A percentile compares a stretch with the other conserved stretches of the same genome.
Evolutionary conservation across 2,329 filamentous ascomycete species (phyloP).

Genomic region (Iodosphaeria phyllophila): DNA sequence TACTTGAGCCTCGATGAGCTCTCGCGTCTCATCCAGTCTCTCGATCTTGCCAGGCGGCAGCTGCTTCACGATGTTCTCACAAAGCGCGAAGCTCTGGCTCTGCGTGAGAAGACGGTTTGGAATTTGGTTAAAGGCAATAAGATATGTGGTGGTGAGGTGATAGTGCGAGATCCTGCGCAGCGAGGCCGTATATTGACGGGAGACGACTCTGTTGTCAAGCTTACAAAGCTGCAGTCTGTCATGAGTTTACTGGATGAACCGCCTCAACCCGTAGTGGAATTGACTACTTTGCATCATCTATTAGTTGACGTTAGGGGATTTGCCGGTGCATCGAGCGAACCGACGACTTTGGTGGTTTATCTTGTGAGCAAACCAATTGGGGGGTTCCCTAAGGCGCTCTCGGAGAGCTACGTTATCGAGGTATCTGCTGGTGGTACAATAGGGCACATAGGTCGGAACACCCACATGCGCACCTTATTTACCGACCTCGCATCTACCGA

Average conservation of each 20-base stretch:
- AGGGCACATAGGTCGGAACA: constrained; percentile 38
- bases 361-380: constrained; percentile 55
- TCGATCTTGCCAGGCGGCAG: constrained; percentile 75
- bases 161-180: constrained; percentile 75
- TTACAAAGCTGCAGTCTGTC: constrained; percentile 79
- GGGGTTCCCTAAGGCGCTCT: constrained; percentile 46
- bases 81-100: constrained; percentile 55
- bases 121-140: constrained; percentile 89
- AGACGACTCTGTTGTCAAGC: constrained; percentile 80
- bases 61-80: constrained; percentile 91
- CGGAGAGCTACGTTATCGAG: constrained; percentile 68
- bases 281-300: constrained; percentile 59
- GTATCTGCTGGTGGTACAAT: constrained; percentile 58
- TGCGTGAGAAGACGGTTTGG: constrained; percentile 89
- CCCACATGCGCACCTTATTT: constrained; percentile 69
- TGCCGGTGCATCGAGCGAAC: constrained; percentile 55
- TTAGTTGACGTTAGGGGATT: constrained; percentile 73
- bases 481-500: constrained; percentile 69
- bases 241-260: constrained; percentile 86
- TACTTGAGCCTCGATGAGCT: constrained; percentile 70
- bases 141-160: constrained; percentile 79
- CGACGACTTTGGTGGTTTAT: constrained; percentile 59
- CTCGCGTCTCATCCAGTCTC: constrained; percentile 58
- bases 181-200: constrained; percentile 75
- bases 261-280: constrained; percentile 49